These are phyloP conservation scores for Russula brevipes DNA, from an alignment of 768 basidiomycete species.

Conservation along the genomic window DNA sequence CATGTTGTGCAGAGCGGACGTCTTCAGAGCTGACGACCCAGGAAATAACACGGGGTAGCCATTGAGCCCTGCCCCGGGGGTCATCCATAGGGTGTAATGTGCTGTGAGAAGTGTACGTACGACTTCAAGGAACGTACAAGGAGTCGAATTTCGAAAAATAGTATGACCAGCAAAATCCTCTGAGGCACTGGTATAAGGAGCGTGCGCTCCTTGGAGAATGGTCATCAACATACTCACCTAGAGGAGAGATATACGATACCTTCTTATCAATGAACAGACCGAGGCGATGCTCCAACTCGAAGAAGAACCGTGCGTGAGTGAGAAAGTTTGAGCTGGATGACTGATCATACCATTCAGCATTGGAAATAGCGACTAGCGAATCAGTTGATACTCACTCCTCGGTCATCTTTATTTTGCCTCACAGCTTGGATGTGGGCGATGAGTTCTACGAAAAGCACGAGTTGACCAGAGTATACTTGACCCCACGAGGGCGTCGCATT, in stretches of 20 bases:
- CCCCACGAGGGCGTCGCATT: conserved; percentile 36
- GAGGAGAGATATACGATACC: neutral
- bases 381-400: conserved; percentile 27
- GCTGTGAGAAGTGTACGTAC: conserved; percentile 35
- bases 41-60: conserved; percentile 40
- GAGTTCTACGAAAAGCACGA: conserved; percentile 56
- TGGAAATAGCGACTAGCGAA: neutral
- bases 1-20: neutral
- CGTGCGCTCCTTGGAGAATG: conserved; percentile 47
- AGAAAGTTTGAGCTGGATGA: conserved; percentile 11
- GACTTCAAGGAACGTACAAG: conserved; percentile 57
- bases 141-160: conserved; percentile 62
- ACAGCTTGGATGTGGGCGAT: conserved; percentile 46
- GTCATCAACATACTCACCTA: neutral
- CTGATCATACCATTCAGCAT: conserved; percentile 9
- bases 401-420: conserved; percentile 39
- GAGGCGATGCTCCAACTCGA: conserved; percentile 22
- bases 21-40: conserved; percentile 40
- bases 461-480: conserved; percentile 55
- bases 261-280: conserved; percentile 17
- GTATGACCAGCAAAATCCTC: conserved; percentile 51
- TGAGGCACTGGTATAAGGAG: conserved; percentile 50
- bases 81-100: neutral
- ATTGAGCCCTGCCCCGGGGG: conserved; percentile 37
- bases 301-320: conserved; percentile 21